Conservation (phyloP, 164 flowering plant genomes). For the Litsea cubeba region DNA sequence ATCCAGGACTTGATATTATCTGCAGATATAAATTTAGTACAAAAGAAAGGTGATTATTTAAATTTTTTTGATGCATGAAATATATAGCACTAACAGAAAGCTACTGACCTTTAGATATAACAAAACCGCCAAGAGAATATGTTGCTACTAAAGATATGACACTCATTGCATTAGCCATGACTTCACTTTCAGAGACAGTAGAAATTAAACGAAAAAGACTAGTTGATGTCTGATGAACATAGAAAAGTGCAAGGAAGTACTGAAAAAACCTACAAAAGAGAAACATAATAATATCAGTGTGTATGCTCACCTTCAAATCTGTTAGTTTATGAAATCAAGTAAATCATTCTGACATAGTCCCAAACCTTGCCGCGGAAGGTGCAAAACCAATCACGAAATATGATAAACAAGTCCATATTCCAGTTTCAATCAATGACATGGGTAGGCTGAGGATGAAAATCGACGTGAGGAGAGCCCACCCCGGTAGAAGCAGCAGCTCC, state of each 20-base stretch:
- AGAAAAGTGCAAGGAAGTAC: constrained; percentile 43
- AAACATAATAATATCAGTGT: no score
- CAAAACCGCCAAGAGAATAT: constrained; percentile 57
- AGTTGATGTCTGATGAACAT: constrained; percentile 52
- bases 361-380: constrained; percentile 44
- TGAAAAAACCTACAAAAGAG: constrained; percentile 40
- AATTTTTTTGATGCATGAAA: neutral
- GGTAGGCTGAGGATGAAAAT: constrained; percentile 49
- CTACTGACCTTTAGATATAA: constrained; percentile 45
- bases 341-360: neutral
- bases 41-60: constrained; percentile 1
- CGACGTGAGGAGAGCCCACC: constrained; percentile 55
- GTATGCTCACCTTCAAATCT: neutral
- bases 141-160: constrained; percentile 38
- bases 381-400: constrained; percentile 63
- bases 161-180: constrained; percentile 48
- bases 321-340: neutral
- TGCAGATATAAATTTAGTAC: constrained; percentile 11
- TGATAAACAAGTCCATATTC: constrained; percentile 45
- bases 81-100: neutral
- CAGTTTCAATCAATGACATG: constrained; percentile 43
- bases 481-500: constrained; percentile 49
- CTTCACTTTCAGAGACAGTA: constrained; percentile 46
- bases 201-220: constrained; percentile 61
- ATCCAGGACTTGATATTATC: constrained; percentile 49